phyloP scores from a whole-genome alignment of 2,329 filamentous ascomycete species.

The Ophiognomonia clavigignenti-juglandacearum region DNA sequence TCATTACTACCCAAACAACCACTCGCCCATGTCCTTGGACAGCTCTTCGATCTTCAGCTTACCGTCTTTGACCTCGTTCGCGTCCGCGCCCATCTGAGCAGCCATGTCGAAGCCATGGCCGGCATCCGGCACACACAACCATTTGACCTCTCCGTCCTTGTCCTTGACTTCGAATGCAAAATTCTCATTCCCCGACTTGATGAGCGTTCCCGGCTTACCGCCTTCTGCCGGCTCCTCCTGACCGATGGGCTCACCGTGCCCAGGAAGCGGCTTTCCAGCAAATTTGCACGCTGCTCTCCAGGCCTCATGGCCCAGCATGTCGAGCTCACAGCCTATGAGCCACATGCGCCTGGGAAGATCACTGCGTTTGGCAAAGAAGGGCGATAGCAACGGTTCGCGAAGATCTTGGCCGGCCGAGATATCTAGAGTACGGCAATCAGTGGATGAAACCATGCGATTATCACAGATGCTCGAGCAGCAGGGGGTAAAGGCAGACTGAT shows the following conservation, averaged over 20 bases:
- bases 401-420: conserved; percentile 28
- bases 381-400: conserved; percentile 36
- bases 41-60: conserved; percentile 20
- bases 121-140: conserved; percentile 27
- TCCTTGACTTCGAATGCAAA: conserved; percentile 23
- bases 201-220: conserved; percentile 19
- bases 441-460: no score
- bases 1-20: conserved; percentile 10
- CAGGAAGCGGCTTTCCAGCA: conserved; percentile 27
- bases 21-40: conserved; percentile 7
- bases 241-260: conserved; percentile 25
- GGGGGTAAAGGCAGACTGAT: not conserved
- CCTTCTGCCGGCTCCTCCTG: conserved; percentile 19
- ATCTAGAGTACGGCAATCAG: conserved; percentile 17
- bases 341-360: conserved; percentile 37
- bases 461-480: no score
- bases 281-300: conserved; percentile 32
- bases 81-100: conserved; percentile 16
- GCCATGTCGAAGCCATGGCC: conserved; percentile 27
- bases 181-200: conserved; percentile 23
- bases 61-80: conserved; percentile 20
- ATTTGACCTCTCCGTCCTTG: conserved; percentile 21
- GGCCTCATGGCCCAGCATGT: conserved; percentile 39
- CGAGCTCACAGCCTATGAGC: conserved; percentile 38
- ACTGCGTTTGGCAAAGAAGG: conserved; percentile 26